Conservation (phyloP, 1,284 basidiomycete genomes). For the Tylopilus orsonianus region DNA sequence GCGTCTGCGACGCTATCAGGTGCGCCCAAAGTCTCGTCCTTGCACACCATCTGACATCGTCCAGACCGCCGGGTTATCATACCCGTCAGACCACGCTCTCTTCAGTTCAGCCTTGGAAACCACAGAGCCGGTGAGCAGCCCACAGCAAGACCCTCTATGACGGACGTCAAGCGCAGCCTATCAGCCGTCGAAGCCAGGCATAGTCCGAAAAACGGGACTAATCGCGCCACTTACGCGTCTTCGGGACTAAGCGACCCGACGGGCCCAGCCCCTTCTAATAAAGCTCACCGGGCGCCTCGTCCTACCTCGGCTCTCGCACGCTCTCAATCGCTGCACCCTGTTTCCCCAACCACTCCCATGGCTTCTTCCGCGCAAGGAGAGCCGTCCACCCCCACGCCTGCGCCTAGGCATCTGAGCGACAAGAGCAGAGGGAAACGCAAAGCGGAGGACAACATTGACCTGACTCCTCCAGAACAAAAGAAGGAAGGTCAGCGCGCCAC, state of each 20-base stretch:
- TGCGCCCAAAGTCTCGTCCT: conserved; percentile 5
- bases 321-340: conserved; percentile 19
- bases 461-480: conserved; percentile 49
- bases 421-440: conserved; percentile 50
- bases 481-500: conserved; percentile 36
- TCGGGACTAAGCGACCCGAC: conserved; percentile 17
- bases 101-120: conserved; percentile 21
- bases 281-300: conserved; percentile 11
- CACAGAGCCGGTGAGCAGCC: conserved; percentile 14
- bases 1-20: conserved; percentile 31
- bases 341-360: conserved; percentile 11
- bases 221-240: conserved; percentile 16
- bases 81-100: conserved; percentile 22
- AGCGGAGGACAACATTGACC: conserved; percentile 48
- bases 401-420: conserved; percentile 33
- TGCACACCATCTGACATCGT: neutral
- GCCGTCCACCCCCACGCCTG: conserved; percentile 35
- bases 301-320: conserved; percentile 21
- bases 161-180: conserved; percentile 27
- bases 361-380: conserved; percentile 20
- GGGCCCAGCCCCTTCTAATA: conserved; percentile 9
- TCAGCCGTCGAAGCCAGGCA: conserved; percentile 26
- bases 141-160: conserved; percentile 14
- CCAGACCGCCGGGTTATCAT: conserved; percentile 18
- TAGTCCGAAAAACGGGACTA: conserved; percentile 10